Evolutionary conservation across 2,329 filamentous ascomycete species (phyloP).

Genomic region (Daldinia sp.): DNA sequence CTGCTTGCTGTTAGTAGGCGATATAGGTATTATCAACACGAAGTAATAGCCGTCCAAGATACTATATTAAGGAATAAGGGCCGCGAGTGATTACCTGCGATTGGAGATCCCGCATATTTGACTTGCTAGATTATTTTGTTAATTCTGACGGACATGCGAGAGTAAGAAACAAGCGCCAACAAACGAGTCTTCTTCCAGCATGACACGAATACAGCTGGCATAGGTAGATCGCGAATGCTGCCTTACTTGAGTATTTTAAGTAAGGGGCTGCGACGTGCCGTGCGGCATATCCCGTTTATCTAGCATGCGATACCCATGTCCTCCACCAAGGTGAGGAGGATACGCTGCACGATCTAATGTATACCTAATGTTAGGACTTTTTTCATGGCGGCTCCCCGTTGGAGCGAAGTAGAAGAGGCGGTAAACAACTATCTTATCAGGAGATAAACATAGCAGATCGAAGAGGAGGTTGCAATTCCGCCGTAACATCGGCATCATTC

Average conservation of each 20-base stretch:
- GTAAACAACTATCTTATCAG: neutral
- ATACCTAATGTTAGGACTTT: neutral
- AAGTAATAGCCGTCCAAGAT: neutral
- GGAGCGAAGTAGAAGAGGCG: neutral
- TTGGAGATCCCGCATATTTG: neutral
- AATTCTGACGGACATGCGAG: neutral
- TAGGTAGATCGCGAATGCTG: neutral
- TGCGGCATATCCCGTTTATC: neutral
- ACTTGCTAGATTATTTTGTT: neutral
- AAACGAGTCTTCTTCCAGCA: neutral
- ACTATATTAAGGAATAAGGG: no score
- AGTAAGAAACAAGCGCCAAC: neutral
- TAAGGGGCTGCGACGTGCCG: neutral
- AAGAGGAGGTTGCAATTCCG: constrained; percentile 23
- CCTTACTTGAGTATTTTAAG: neutral
- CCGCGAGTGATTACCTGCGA: neutral
- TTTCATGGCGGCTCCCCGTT: neutral
- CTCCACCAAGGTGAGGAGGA: neutral
- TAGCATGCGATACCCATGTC: neutral
- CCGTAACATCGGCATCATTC: constrained; percentile 27
- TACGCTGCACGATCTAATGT: neutral
- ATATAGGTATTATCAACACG: neutral
- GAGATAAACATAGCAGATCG: neutral
- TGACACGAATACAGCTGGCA: neutral
- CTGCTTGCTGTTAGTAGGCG: neutral